These are phyloP conservation scores for Ogataea nonfermentans DNA, from an alignment of 805 yeast genomes.

Conservation along the genomic window DNA sequence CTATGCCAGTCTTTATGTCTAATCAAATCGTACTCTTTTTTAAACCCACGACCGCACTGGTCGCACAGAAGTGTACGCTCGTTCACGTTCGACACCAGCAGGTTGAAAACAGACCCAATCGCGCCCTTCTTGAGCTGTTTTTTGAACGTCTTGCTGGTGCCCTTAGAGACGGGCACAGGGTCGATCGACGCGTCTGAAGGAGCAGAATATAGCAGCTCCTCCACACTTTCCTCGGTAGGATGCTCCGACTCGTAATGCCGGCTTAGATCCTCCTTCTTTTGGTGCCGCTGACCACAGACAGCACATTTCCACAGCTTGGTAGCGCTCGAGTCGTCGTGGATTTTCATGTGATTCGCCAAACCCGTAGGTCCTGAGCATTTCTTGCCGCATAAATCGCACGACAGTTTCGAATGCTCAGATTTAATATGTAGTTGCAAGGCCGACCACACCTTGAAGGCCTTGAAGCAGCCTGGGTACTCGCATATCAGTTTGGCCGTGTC, in stretches of 20 bases:
- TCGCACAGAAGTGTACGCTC: constrained; percentile 41
- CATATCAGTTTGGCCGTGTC: constrained; percentile 53
- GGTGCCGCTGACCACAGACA: constrained; percentile 48
- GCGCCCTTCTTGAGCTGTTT: constrained; percentile 43
- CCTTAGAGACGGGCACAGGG: constrained; percentile 5
- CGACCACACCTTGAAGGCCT: constrained; percentile 67
- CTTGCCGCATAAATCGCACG: constrained; percentile 64
- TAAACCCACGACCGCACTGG: constrained; percentile 54
- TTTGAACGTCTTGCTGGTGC: constrained; percentile 24
- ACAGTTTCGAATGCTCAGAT: constrained; percentile 67
- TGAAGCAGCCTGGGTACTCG: constrained; percentile 58
- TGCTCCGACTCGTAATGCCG: constrained; percentile 56
- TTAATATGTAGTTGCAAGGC: constrained; percentile 70
- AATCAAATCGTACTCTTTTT: constrained; percentile 44
- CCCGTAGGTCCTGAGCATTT: constrained; percentile 73
- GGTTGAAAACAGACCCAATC: constrained; percentile 37
- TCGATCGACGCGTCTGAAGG: constrained; percentile 1
- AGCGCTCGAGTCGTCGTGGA: constrained; percentile 56
- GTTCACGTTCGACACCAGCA: constrained; percentile 39
- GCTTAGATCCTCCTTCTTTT: constrained; percentile 54
- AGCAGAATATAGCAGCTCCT: constrained; percentile 8
- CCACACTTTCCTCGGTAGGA: constrained; percentile 19
- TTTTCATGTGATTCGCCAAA: constrained; percentile 66
- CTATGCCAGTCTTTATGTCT: constrained; percentile 57
- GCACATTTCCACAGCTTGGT: constrained; percentile 68